Base-by-base conservation (phyloP, 306 rosid species). In the Styphnolobium japonicum region DNA sequence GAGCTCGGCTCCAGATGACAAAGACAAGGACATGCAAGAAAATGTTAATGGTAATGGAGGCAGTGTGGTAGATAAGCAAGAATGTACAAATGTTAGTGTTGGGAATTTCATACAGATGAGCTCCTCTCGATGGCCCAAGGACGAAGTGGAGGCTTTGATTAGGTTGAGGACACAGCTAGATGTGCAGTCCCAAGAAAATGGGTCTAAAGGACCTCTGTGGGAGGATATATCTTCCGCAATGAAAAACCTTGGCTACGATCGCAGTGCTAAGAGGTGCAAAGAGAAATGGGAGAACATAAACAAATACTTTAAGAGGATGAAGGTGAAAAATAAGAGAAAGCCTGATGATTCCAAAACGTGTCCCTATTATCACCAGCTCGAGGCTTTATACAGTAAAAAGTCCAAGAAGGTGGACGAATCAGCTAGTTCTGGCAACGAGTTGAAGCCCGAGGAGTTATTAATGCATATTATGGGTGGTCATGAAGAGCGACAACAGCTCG, bases 281-380 rank as follows among this genome's bases (percentile, higher is more conserved):
- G 98, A 94, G 92, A 94, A 94, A 80, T 94, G 98, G 98, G 98
- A 93, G 89, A 93, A 93, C 81, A 93, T 93, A 79, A 93, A 93
- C 89, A 93, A 93, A 43, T 93, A 93, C 87, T 93, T 85, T 66
- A 93, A 92, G 84, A 90, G 92, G 85, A 89, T 94, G 62, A 94
- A 82, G 86, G 96, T 87, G 61, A 89, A 88, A 76, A 91, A 86
- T 73, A 94, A 89, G 85, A 83, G 67, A 33, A 87, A 90, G 88
- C 85, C 93, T 0, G 89, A 73, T 60, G 95, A 87, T 81, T 90
- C 98, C 0, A 94, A 92, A 79, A 94, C 97, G 0, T 92, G 98
- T 51, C 96, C 94, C 18, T 94, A 94, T 83, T 87, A 86, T 85
- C 82, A 87, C 57, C 91, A 89, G 75, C 91, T 94, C 0, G 96